Conservation (phyloP, 768 basidiomycete genomes). For the Kwoniella europaea region DNA sequence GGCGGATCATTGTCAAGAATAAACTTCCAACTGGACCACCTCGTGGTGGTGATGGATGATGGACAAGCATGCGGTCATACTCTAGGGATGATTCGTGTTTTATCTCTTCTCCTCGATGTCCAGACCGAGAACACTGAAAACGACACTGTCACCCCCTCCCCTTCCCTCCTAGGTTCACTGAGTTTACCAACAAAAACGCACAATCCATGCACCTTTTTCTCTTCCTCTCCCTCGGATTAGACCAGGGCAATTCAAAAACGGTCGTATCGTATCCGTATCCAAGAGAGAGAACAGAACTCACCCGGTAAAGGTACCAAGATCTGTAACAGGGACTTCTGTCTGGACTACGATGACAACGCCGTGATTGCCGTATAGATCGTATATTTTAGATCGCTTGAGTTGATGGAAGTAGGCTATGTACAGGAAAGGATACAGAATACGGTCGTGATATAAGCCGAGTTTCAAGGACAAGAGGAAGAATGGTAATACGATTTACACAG, state of each 20-base stretch:
- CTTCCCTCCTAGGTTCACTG: background rate
- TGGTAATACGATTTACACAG: background rate
- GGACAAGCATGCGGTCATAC: background rate
- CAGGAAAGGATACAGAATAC: background rate
- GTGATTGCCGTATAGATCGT: background rate
- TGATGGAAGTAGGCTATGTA: background rate
- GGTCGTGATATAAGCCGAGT: background rate
- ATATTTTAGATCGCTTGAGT: background rate
- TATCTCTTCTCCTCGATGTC: background rate
- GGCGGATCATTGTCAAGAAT: conserved; percentile 1
- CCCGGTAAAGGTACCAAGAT: background rate
- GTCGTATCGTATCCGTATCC: background rate
- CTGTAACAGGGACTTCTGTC: background rate
- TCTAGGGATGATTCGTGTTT: background rate
- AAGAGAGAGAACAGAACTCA: background rate
- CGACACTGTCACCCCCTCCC: background rate
- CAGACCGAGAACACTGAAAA: background rate
- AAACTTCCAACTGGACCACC: background rate
- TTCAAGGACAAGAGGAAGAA: background rate
- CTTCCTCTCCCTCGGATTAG: background rate
- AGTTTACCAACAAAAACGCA: background rate
- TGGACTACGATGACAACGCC: background rate
- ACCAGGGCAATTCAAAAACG: background rate
- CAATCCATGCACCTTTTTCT: background rate
- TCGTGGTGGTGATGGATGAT: background rate